Evolutionary conservation across 108 stramenopile species (phyloP).

Genomic region (Mediolabrus comicus): DNA sequence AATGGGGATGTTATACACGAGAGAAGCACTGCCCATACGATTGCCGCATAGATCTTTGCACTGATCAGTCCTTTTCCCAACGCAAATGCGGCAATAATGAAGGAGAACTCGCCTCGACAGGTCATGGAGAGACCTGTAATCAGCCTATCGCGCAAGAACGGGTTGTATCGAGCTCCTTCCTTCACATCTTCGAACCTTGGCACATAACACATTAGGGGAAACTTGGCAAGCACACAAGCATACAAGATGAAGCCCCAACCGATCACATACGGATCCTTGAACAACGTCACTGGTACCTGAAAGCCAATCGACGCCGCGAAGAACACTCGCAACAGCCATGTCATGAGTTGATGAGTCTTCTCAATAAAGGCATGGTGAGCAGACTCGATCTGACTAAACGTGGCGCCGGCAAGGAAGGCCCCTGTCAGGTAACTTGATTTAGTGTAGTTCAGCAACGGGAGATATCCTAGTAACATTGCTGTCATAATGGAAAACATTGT

Average conservation of each 20-base stretch:
- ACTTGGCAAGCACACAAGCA: constrained; percentile 21
- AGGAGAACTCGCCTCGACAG: constrained; percentile 51
- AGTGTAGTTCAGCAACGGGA: constrained; percentile 54
- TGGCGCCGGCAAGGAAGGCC: constrained; percentile 64
- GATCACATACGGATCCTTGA: constrained; percentile 27
- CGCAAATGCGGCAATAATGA: constrained; percentile 54
- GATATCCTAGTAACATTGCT: constrained; percentile 35
- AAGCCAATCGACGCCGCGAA: constrained; percentile 63
- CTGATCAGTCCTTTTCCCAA: constrained; percentile 47
- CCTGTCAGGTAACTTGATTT: constrained; percentile 59
- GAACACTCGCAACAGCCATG: constrained; percentile 59
- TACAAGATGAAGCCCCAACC: constrained; percentile 43
- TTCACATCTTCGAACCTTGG: constrained; percentile 17
- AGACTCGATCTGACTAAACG: constrained; percentile 48
- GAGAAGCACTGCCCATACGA: constrained; percentile 47
- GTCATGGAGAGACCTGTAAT: constrained; percentile 48
- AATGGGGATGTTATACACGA: constrained; percentile 39
- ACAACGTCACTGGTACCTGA: constrained; percentile 30
- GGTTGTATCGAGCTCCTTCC: constrained; percentile 13
- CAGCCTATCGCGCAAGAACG: constrained; percentile 29
- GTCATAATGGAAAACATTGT: constrained; percentile 34
- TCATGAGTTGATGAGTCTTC: constrained; percentile 33
- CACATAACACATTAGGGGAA: constrained; percentile 26
- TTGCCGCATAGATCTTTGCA: constrained; percentile 30
- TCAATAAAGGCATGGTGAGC: constrained; percentile 49